Evolutionary conservation across 371 early-diverging fungal genomes (phyloP).

Genomic region (Saksenaea vasiformis): DNA sequence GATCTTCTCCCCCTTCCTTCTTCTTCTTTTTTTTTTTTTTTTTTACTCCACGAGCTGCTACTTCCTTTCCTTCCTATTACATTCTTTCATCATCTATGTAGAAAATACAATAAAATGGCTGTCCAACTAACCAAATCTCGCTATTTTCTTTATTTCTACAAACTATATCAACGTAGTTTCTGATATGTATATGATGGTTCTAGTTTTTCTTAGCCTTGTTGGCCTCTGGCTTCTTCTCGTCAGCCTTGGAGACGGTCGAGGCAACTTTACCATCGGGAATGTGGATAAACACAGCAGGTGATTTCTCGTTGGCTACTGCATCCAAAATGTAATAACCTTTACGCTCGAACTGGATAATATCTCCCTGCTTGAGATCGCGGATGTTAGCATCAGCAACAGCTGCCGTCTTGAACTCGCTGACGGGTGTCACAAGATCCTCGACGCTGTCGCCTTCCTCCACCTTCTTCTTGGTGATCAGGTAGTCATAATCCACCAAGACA

Average conservation of each 20-base stretch:
- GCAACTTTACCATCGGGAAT: slow-evolving; percentile 95
- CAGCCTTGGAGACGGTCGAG: slow-evolving; percentile 79
- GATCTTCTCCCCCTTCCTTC: too few relatives aligned
- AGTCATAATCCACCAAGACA: slow-evolving; percentile 90
- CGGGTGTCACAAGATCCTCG: slow-evolving; percentile 83
- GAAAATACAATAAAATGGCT: too few relatives aligned
- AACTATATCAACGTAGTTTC: background rate
- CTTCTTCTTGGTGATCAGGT: slow-evolving; percentile 97
- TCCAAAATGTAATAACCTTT: slow-evolving; percentile 97
- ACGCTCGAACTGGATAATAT: slow-evolving; percentile 98
- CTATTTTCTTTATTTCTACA: background rate
- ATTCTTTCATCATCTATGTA: too few relatives aligned
- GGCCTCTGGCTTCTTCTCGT: slow-evolving; percentile 12
- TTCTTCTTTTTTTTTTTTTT: too few relatives aligned
- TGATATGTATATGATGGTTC: background rate
- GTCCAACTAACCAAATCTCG: background rate
- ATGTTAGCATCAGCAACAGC: slow-evolving; percentile 79
- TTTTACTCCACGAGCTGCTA: too few relatives aligned
- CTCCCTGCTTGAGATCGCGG: slow-evolving; percentile 60
- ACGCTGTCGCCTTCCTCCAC: slow-evolving; percentile 94
- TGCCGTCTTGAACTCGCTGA: slow-evolving; percentile 79
- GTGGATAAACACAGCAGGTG: slow-evolving; percentile 72
- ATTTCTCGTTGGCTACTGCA: slow-evolving; percentile 52
- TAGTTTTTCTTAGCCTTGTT: slow-evolving; percentile 14
- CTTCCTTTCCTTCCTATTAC: too few relatives aligned